Base-by-base conservation (phyloP, 305 asterid species). In the Plantago lanceolata region DNA sequence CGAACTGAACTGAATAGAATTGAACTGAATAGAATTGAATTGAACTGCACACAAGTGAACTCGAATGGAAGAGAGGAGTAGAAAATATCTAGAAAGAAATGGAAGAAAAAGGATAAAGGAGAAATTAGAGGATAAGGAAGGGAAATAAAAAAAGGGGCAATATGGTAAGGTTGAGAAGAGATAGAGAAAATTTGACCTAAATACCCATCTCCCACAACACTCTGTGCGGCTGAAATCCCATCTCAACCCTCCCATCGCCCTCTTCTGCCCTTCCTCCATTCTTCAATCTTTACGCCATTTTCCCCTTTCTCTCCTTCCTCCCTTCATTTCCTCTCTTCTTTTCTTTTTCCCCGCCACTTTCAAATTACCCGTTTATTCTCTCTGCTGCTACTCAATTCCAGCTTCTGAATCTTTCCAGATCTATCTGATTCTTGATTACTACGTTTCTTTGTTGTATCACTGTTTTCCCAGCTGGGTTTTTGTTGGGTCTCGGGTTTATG, bases 301-400 rank as follows among this genome's bases (percentile, higher is more conserved):
- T 56, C 33, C 61, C 61, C 33, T 29, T 29, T 56, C 61, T 56
- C 61, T 56, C 61, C 61, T 69, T 74, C 70, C 59, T 54, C 8
- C 19, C 54, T 76, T 70, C 55, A 54, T 69, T 67, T 81, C 71
- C 81, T 76, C 75, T 75, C 63, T 79, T 0, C 72, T 71, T 83
- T 77, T 78, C 21, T 63, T 81, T 81, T 75, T 84, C 79, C 96
- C 90, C 95, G 91, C 95, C 96, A 72, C 73, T 83, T 86, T 85
- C 84, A 82, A 84, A 80, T 72, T 80, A 70, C 57, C 5, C 40
- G 5, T 55, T 28, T 2, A 15, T 17, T 13, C 5, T 20, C 33
- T 11, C 15, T n/a, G 6, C 1, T 55, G 0, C 6, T 26, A 8
- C 29, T 1, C 5, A 8, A 8, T 9, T 21, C 26, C 28, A 2